phyloP scores from a whole-genome alignment of 129 eudicot genomes.

The Flaveria ramosissima region DNA sequence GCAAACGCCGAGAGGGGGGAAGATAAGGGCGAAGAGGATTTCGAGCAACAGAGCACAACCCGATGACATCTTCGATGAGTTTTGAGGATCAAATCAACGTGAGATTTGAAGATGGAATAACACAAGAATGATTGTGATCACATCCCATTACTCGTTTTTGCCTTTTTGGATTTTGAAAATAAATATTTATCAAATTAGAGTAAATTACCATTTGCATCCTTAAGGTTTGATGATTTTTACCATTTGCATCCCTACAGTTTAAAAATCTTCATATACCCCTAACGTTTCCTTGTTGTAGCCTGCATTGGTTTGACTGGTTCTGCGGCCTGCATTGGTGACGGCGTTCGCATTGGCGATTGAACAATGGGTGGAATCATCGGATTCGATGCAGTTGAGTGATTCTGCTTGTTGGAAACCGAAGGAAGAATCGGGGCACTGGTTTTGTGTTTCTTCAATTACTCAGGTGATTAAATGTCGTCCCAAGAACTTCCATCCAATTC shows the following conservation, averaged over 20 bases:
- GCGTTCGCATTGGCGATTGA: slow-evolving; percentile 48
- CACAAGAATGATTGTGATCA: too few species aligned
- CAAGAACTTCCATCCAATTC: slow-evolving; percentile 83
- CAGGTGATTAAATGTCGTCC: slow-evolving; percentile 58
- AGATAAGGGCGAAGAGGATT: slow-evolving; percentile 64
- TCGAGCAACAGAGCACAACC: slow-evolving; percentile 61
- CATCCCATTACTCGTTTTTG: too few species aligned
- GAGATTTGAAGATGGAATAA: neutral
- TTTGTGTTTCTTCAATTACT: slow-evolving; percentile 50
- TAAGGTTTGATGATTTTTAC: too few species aligned
- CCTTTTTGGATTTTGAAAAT: too few species aligned
- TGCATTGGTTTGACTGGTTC: slow-evolving; percentile 41
- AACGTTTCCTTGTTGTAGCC: slow-evolving; percentile 21
- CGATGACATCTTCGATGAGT: slow-evolving; percentile 38
- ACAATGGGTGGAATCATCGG: slow-evolving; percentile 42
- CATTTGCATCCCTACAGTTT: too few species aligned
- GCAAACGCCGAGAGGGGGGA: slow-evolving; percentile 94
- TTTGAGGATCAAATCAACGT: slow-evolving; percentile 2
- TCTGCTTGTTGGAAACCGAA: slow-evolving; percentile 36
- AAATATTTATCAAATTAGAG: too few species aligned
- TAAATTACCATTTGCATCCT: too few species aligned
- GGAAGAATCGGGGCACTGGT: slow-evolving; percentile 22
- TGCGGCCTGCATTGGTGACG: slow-evolving; percentile 56
- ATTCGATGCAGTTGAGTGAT: slow-evolving; percentile 58
- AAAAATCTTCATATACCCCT: too few species aligned